These are phyloP conservation scores for Pholiota adiposa DNA, from an alignment of 1,284 basidiomycete genomes.

Conservation along the genomic window DNA sequence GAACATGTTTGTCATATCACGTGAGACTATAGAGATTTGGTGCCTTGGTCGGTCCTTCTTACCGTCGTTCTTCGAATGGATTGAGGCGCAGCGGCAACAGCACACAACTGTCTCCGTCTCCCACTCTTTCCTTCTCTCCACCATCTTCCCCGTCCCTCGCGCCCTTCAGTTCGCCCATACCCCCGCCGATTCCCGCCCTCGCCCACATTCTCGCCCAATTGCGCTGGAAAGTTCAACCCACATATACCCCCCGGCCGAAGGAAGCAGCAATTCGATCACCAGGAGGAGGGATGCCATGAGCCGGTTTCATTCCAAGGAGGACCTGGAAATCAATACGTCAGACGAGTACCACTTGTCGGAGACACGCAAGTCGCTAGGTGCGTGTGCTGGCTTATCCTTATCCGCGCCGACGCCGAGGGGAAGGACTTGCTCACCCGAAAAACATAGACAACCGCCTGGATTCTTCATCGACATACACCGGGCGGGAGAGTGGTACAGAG, in stretches of 20 bases:
- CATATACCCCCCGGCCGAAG: slow-evolving; percentile 24
- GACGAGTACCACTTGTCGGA: slow-evolving; percentile 27
- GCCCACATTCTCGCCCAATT: slow-evolving; percentile 7
- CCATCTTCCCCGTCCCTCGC: neutral
- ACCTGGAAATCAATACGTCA: slow-evolving; percentile 19
- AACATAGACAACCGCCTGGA: slow-evolving; percentile 22
- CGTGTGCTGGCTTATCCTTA: slow-evolving; percentile 4
- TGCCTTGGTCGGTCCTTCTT: slow-evolving; percentile 26
- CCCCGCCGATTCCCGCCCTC: neutral
- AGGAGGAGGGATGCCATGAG: slow-evolving; percentile 37
- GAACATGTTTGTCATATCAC: slow-evolving; percentile 10
- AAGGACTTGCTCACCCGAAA: slow-evolving; percentile 5
- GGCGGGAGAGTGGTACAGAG: slow-evolving; percentile 30
- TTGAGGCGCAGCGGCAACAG: slow-evolving; percentile 16
- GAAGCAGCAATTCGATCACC: slow-evolving; percentile 20
- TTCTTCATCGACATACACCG: slow-evolving; percentile 31
- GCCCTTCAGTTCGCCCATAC: neutral
- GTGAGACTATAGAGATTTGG: slow-evolving; percentile 16
- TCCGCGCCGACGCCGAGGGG: neutral
- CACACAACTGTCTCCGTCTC: slow-evolving; percentile 20
- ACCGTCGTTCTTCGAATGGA: slow-evolving; percentile 22
- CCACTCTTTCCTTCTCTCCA: slow-evolving; percentile 11
- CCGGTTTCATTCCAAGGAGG: slow-evolving; percentile 29
- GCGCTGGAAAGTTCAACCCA: slow-evolving; percentile 25
- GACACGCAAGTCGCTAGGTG: slow-evolving; percentile 37